Conservation (phyloP, 2,329 filamentous ascomycete genomes). For the Aspergillus versicolor region DNA sequence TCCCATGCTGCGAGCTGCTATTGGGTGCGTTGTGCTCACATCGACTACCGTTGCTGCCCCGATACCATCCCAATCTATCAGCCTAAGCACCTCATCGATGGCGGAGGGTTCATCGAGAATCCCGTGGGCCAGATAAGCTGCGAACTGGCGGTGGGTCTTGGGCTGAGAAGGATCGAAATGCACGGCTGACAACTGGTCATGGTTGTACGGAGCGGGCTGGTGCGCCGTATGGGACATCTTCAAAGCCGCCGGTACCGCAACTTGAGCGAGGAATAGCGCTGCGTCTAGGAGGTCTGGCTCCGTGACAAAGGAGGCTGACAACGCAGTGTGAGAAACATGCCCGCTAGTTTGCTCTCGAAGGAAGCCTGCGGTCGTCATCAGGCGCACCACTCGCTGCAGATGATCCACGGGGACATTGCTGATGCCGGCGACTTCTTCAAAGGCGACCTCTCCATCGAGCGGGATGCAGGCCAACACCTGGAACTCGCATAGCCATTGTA, state of each 20-base stretch:
- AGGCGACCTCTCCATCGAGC: neutral
- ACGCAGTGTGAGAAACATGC: neutral
- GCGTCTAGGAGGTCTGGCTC: neutral
- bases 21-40: neutral
- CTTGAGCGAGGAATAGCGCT: neutral
- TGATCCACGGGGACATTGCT: neutral
- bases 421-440: conserved; percentile 3
- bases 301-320: conserved; percentile 5
- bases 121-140: conserved; percentile 1
- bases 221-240: neutral
- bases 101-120: neutral
- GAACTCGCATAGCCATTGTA: conserved; percentile 5
- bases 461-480: conserved; percentile 7
- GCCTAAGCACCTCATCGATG: neutral
- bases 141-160: neutral
- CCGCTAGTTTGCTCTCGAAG: neutral
- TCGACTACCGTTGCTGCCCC: neutral
- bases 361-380: conserved; percentile 1
- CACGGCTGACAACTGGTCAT: neutral
- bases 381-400: neutral
- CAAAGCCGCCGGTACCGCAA: neutral
- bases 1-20: no score
- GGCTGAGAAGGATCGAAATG: neutral
- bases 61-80: neutral
- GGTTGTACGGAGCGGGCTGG: neutral